Evolutionary conservation across 225 moss, liverwort and hornwort genomes (phyloP).

Genomic region (Thuidium tamariscinum): DNA sequence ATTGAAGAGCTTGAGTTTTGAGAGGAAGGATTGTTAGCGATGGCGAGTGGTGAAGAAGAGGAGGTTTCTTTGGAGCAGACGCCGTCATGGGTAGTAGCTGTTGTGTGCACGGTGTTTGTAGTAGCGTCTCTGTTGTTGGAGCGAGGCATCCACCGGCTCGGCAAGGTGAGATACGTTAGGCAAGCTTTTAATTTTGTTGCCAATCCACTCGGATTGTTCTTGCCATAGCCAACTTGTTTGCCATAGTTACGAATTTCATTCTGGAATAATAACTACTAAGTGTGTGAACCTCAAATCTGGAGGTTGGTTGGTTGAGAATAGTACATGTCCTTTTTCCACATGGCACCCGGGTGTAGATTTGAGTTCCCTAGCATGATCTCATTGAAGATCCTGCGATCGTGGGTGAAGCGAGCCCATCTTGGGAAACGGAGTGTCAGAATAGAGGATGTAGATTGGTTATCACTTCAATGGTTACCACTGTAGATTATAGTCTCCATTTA

Average conservation of each 20-base stretch:
- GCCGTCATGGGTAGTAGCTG: constrained; percentile 76
- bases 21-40: background rate
- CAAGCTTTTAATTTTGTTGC: too few species aligned
- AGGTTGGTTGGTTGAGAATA: background rate
- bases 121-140: constrained; percentile 56
- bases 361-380: background rate
- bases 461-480: background rate
- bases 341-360: background rate
- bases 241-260: background rate
- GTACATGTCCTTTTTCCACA: background rate
- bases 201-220: background rate
- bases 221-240: background rate
- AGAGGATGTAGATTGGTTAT: background rate
- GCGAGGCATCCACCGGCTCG: constrained; percentile 49
- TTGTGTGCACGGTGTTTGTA: constrained; percentile 53
- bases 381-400: background rate
- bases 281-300: background rate
- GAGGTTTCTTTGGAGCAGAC: constrained; percentile 46
- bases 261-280: background rate
- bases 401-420: background rate
- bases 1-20: background rate
- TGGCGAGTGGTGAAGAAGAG: background rate
- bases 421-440: background rate
- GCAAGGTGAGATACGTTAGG: constrained; percentile 29
- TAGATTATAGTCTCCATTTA: background rate